Conservation (phyloP, 306 rosid species). For the Trifolium pratense region DNA sequence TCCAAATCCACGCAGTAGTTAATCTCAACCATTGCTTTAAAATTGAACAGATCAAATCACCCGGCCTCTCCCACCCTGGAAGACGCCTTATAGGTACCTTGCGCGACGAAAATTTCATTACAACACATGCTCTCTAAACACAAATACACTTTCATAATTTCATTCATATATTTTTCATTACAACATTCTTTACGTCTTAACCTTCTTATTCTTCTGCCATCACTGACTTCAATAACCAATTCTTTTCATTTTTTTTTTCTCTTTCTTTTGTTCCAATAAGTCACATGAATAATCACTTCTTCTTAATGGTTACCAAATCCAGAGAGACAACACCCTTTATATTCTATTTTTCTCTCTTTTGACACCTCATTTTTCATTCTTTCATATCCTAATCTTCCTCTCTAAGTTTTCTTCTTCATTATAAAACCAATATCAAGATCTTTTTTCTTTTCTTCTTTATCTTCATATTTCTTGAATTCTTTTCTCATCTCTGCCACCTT, state of each 20-base stretch:
- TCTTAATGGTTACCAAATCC: background rate
- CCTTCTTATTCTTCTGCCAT: constrained; percentile 41
- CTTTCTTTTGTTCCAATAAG: background rate
- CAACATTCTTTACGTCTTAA: constrained; percentile 23
- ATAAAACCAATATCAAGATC: background rate
- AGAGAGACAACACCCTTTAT: constrained; percentile 1
- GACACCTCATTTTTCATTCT: constrained; percentile 1
- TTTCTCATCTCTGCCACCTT: background rate
- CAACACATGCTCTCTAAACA: background rate
- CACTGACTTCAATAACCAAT: constrained; percentile 14
- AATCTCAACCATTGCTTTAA: background rate
- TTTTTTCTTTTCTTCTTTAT: background rate
- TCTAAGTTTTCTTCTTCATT: background rate
- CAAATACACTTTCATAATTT: background rate
- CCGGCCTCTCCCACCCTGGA: no score
- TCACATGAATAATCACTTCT: constrained; percentile 2
- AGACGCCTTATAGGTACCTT: no score
- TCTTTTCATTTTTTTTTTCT: background rate
- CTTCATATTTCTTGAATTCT: background rate
- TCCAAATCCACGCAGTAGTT: background rate
- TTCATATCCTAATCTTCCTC: constrained; percentile 7
- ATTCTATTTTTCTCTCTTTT: background rate
- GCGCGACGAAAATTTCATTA: no score
- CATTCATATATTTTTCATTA: constrained; percentile 6
- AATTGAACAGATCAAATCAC: no score